Evolutionary conservation across 352 stramenopile genomes (phyloP), one percentile per base, ranked within the genome.

Genomic region (Phytophthora fragariaefolia): DNA sequence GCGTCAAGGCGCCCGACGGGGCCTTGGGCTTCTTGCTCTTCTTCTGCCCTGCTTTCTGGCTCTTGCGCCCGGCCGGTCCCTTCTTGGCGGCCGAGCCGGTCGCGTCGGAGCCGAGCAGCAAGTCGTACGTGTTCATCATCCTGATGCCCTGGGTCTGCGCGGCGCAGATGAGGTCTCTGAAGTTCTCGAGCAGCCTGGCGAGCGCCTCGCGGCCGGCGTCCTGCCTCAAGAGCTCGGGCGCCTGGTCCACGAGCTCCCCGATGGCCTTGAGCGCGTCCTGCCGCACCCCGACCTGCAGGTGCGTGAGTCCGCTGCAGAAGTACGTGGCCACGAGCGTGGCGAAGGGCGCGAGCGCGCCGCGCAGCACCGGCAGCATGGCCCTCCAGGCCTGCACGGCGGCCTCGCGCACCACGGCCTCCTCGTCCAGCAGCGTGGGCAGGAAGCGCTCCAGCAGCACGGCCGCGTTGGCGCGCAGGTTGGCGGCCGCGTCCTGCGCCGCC

Each of bases 91-190:
- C 27, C 22, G 36, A 42, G 34, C 12, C 18, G 15, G 63, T 69
- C 23, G 73, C 63, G 4, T 73, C 68, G 2, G 27, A 42, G 1
- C 47, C 59, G 7, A 66, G 24, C 38, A 95, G 61, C 47, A 91
- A 20, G 45, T 90, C 77, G 73, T 95, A 95, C 60, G 76, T 82
- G 67, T 95, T 95, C 55, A 73, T 91, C 59, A 95, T 83, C 55
- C 83, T 74, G 55, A 93, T 92, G 0, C 85, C 83, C 43, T 92
- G 83, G 1, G 80, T 78, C 66, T 89, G 77, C 15, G 82, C 74
- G 1, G 85, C 75, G 4, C 77, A 75, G 28, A 95, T 80, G 20
- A 93, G 68, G 49, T 93, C 85, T 28, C 77, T 73, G 40, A 95
- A 93, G 69, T 93, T 95, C 61, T 95, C 87, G 30, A 95, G 69